phyloP scores from a whole-genome alignment of 139 green algal species.

The Pleodorina starrii region DNA sequence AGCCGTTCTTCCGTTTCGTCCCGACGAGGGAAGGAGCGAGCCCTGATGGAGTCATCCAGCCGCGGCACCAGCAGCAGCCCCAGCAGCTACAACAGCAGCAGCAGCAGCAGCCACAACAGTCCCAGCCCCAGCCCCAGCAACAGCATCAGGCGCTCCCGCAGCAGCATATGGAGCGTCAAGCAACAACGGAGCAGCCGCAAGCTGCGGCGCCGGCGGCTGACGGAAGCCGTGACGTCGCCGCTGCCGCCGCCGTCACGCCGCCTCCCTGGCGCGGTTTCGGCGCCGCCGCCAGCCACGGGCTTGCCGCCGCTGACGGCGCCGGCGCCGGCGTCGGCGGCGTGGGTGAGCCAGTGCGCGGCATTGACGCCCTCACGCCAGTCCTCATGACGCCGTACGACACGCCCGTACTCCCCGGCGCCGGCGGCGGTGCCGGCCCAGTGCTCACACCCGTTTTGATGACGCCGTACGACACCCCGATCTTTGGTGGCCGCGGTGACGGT shows the following conservation, averaged over 20 bases:
- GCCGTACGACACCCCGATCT: not conserved
- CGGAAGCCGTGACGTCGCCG: not conserved
- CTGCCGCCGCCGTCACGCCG: not conserved
- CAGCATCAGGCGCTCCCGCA: not conserved
- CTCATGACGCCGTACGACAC: constrained; percentile 20
- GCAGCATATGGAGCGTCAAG: not conserved
- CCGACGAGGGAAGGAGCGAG: too few relatives aligned
- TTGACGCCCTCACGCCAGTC: not conserved
- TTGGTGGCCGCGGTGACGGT: not conserved
- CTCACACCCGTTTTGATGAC: not conserved
- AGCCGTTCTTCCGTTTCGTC: too few relatives aligned
- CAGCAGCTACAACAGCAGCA: too few relatives aligned
- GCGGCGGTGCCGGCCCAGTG: not conserved
- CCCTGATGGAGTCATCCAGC: too few relatives aligned
- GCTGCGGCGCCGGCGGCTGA: not conserved
- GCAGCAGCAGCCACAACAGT: too few relatives aligned
- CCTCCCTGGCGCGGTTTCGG: constrained; percentile 33
- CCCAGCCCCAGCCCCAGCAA: not conserved
- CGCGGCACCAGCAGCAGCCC: too few relatives aligned
- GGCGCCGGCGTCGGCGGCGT: not conserved
- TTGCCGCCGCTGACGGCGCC: too few relatives aligned
- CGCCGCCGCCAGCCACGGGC: not conserved
- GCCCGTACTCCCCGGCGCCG: not conserved
- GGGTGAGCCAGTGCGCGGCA: not conserved
- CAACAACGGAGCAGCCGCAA: not conserved